Conservation (phyloP, 257 asterid species). For the Solanum pinnatisectum region DNA sequence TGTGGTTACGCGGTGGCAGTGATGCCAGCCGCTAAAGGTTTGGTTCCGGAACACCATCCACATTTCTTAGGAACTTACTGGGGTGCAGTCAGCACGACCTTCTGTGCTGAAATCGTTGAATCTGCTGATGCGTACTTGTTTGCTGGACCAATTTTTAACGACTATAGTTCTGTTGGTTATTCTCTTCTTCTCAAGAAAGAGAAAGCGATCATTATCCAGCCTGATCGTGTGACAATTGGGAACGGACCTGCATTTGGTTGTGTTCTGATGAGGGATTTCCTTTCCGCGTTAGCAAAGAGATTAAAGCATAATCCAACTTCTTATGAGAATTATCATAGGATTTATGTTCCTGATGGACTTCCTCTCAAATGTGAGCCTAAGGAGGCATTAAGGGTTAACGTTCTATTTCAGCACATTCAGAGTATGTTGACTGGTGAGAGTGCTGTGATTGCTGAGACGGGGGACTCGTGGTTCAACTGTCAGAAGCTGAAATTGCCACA, state of each 20-base stretch:
- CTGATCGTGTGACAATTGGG: slow-evolving; percentile 54
- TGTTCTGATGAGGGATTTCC: slow-evolving; percentile 71
- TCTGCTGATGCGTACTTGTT: slow-evolving; percentile 80
- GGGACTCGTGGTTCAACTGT: slow-evolving; percentile 88
- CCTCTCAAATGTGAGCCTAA: slow-evolving; percentile 46
- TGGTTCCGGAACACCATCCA: slow-evolving; percentile 67
- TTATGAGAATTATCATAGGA: slow-evolving; percentile 68
- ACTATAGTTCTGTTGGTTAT: slow-evolving; percentile 77
- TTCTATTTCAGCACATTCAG: slow-evolving; percentile 64
- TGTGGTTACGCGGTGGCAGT: slow-evolving; percentile 56
- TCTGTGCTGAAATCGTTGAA: slow-evolving; percentile 79
- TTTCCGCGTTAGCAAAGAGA: slow-evolving; percentile 44
- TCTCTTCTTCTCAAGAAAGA: slow-evolving; percentile 78
- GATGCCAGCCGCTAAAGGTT: slow-evolving; percentile 81
- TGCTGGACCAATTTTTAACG: slow-evolving; percentile 76
- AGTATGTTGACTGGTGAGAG: slow-evolving; percentile 48
- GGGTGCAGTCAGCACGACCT: slow-evolving; percentile 81
- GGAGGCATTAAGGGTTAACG: slow-evolving; percentile 63
- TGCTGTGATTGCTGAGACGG: slow-evolving; percentile 76
- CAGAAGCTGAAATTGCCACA: slow-evolving; percentile 59
- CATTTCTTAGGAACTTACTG: slow-evolving; percentile 77
- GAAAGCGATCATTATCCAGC: slow-evolving; percentile 63
- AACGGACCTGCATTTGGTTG: slow-evolving; percentile 79
- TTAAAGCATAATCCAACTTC: slow-evolving; percentile 53
- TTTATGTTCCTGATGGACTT: slow-evolving; percentile 60